These are phyloP conservation scores for Rutstroemia sp. DNA, from an alignment of 2,329 filamentous ascomycete genomes.

Conservation along the genomic window DNA sequence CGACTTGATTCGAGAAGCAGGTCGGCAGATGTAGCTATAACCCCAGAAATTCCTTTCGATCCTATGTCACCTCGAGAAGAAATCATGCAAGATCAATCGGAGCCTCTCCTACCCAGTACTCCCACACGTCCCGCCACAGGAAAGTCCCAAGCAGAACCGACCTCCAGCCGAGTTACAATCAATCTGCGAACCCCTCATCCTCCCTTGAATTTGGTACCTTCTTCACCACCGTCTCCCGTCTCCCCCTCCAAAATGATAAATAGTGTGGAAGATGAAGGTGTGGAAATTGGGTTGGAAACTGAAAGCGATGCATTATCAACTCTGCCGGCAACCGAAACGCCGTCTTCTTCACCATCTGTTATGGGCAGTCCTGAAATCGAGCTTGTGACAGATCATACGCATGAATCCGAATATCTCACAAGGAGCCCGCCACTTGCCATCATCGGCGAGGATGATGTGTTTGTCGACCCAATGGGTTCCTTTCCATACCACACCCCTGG, in stretches of 20 bases:
- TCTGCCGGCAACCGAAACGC: constrained; percentile 24
- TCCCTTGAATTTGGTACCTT: constrained; percentile 33
- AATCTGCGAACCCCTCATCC: constrained; percentile 46
- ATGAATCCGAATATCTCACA: constrained; percentile 21
- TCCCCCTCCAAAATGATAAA: constrained; percentile 26
- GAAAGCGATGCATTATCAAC: constrained; percentile 27
- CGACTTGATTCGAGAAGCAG: constrained; percentile 46
- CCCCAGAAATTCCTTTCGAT: constrained; percentile 15
- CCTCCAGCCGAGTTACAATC: constrained; percentile 53
- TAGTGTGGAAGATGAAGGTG: constrained; percentile 14
- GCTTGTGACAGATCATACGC: constrained; percentile 20
- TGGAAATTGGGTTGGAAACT: constrained; percentile 25
- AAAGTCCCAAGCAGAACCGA: constrained; percentile 34
- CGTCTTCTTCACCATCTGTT: constrained; percentile 26
- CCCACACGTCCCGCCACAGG: constrained; percentile 27
- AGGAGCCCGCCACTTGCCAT: constrained; percentile 25
- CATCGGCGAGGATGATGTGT: constrained; percentile 23
- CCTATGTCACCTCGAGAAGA: constrained; percentile 10
- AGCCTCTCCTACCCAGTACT: constrained; percentile 27
- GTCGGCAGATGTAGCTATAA: constrained; percentile 37
- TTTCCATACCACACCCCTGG: constrained; percentile 37
- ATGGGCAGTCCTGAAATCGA: constrained; percentile 27
- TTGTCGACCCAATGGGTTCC: constrained; percentile 35
- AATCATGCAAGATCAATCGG: constrained; percentile 20
- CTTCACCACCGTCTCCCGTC: constrained; percentile 38